These are phyloP conservation scores for Clavulina sp. DNA, from an alignment of 768 basidiomycete species.

Conservation along the genomic window DNA sequence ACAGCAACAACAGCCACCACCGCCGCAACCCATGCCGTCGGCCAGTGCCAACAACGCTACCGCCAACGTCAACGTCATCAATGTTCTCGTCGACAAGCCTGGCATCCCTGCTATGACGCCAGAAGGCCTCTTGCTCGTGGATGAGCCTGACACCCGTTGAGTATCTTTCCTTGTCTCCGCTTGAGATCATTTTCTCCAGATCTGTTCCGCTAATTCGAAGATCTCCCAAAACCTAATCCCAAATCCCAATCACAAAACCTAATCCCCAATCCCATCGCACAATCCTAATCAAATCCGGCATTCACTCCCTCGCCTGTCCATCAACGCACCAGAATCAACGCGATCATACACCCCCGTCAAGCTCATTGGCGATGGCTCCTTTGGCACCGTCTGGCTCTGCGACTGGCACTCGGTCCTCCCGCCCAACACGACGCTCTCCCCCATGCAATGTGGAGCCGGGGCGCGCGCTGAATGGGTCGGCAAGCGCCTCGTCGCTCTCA, in stretches of 20 bases:
- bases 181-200: slow-evolving; percentile 10
- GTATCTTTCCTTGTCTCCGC: slow-evolving; percentile 19
- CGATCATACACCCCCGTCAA: slow-evolving; percentile 91
- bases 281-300: slow-evolving; percentile 8
- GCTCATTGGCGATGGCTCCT: slow-evolving; percentile 93
- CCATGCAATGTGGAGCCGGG: slow-evolving; percentile 91
- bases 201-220: slow-evolving; percentile 1
- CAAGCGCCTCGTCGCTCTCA: slow-evolving; percentile 89
- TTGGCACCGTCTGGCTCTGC: slow-evolving; percentile 95
- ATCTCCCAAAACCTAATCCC: neutral
- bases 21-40: neutral
- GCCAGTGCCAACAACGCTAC: neutral
- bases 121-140: slow-evolving; percentile 52
- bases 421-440: slow-evolving; percentile 74
- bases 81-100: slow-evolving; percentile 47
- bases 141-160: slow-evolving; percentile 48
- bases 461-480: slow-evolving; percentile 87
- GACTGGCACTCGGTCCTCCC: slow-evolving; percentile 97
- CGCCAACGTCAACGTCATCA: slow-evolving; percentile 17
- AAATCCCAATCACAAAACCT: slow-evolving; percentile 10
- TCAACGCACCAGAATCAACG: slow-evolving; percentile 39
- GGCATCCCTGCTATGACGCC: slow-evolving; percentile 64
- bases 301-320: neutral
- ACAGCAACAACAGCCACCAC: slow-evolving; percentile 3
- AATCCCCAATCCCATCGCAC: slow-evolving; percentile 4